Conservation (phyloP, 2,329 filamentous ascomycete species). For the Arthrobotrys pseudoclavata region DNA sequence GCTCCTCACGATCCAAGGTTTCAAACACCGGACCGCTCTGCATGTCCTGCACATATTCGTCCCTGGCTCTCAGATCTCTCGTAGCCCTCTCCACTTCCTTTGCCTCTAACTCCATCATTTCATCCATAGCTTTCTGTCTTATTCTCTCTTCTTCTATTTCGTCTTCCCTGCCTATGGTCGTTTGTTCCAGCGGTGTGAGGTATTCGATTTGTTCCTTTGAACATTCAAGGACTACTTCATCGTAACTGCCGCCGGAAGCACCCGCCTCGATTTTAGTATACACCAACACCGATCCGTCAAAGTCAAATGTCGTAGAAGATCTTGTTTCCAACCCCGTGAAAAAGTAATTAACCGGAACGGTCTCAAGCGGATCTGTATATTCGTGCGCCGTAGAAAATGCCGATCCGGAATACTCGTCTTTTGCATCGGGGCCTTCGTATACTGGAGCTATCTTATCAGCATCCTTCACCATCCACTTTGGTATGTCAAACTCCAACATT, state of each 20-base stretch:
- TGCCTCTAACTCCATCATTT: conserved; percentile 3
- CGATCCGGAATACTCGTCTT: not conserved
- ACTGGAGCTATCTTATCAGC: conserved; percentile 4
- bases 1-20: not conserved
- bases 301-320: conserved; percentile 53
- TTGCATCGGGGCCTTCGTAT: not conserved
- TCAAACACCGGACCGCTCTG: not conserved
- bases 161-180: conserved; percentile 25
- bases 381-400: not conserved
- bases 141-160: conserved; percentile 23
- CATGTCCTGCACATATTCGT: not conserved
- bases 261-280: conserved; percentile 54
- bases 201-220: conserved; percentile 48
- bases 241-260: conserved; percentile 53
- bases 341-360: conserved; percentile 42
- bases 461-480: conserved; percentile 41
- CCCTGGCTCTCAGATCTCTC: not conserved
- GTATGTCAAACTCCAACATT: conserved; percentile 28
- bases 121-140: not conserved
- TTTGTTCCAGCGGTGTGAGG: conserved; percentile 45
- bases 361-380: not conserved
- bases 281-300: conserved; percentile 50
- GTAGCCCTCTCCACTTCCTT: conserved; percentile 3
- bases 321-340: conserved; percentile 51
- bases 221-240: conserved; percentile 51